phyloP scores from a whole-genome alignment of 163 green algal species.

The Chlamydomonas reinhardtii region DNA sequence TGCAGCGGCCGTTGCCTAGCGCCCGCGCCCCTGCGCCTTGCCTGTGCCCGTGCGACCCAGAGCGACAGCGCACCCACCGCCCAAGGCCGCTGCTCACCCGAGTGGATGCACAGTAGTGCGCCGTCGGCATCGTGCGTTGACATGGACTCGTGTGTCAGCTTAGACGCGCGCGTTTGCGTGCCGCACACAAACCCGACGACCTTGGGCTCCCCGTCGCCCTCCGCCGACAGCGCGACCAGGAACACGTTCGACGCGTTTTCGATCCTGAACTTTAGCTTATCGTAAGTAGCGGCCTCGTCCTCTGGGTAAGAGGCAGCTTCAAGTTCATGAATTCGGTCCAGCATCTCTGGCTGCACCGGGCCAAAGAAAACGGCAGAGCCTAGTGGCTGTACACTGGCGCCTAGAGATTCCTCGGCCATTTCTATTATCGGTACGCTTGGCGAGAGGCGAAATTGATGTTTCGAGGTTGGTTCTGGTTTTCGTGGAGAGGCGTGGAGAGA shows the following conservation, averaged over 20 bases:
- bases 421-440: too few relatives aligned
- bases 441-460: too few relatives aligned
- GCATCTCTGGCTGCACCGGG: constrained; percentile 23
- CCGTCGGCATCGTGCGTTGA: constrained; percentile 63
- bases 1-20: neutral
- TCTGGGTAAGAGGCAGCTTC: constrained; percentile 40
- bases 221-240: constrained; percentile 38
- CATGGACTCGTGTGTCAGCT: constrained; percentile 72
- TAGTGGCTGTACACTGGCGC: neutral
- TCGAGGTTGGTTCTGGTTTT: too few relatives aligned
- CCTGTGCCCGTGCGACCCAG: too few relatives aligned
- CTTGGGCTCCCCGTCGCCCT: neutral
- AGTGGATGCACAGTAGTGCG: constrained; percentile 77
- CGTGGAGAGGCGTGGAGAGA: too few relatives aligned
- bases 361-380: constrained; percentile 22
- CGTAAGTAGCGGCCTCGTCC: constrained; percentile 43
- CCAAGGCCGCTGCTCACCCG: neutral
- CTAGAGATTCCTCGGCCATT: too few relatives aligned
- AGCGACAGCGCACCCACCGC: too few relatives aligned
- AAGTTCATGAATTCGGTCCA: constrained; percentile 31
- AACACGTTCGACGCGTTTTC: constrained; percentile 43
- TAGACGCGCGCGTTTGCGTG: neutral
- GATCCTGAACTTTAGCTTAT: constrained; percentile 50
- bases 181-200: constrained; percentile 68
- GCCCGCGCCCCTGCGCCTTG: too few relatives aligned